Evolutionary conservation across 2,329 filamentous ascomycete species (phyloP).

Genomic region (Botrytis squamosa): DNA sequence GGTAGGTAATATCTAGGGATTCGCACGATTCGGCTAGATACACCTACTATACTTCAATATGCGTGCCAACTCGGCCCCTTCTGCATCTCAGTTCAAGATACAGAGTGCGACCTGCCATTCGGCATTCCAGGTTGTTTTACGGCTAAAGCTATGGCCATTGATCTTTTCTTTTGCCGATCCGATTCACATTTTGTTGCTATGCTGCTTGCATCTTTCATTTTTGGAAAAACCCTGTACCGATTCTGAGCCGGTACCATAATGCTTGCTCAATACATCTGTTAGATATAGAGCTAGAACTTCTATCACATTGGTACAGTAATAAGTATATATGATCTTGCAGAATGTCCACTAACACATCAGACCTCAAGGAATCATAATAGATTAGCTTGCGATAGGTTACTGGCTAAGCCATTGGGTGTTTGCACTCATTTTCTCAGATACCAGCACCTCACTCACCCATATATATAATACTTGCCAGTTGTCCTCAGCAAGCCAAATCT

Average conservation of each 20-base stretch:
- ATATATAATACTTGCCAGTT: conserved; percentile 18
- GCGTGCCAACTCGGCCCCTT: background rate
- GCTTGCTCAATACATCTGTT: background rate
- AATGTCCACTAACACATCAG: background rate
- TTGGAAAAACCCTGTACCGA: background rate
- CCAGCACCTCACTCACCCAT: background rate
- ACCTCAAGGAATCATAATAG: background rate
- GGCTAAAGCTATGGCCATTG: background rate
- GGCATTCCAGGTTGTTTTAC: background rate
- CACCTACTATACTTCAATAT: background rate
- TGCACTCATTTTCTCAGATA: background rate
- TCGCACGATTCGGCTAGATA: background rate
- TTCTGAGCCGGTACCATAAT: background rate
- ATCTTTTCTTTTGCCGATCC: conserved; percentile 2
- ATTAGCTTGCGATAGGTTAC: background rate
- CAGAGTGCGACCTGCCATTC: background rate
- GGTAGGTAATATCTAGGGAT: background rate
- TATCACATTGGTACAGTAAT: background rate
- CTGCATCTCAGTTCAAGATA: background rate
- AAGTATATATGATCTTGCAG: background rate
- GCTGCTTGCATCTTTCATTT: background rate
- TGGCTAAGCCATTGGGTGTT: background rate
- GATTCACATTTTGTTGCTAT: background rate
- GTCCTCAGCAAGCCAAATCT: background rate
- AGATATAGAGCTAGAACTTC: background rate